Evolutionary conservation across 2,329 filamentous ascomycete genomes (phyloP), one percentile per base, ranked within the genome.

Genomic region (Zasmidium citrigriseum): DNA sequence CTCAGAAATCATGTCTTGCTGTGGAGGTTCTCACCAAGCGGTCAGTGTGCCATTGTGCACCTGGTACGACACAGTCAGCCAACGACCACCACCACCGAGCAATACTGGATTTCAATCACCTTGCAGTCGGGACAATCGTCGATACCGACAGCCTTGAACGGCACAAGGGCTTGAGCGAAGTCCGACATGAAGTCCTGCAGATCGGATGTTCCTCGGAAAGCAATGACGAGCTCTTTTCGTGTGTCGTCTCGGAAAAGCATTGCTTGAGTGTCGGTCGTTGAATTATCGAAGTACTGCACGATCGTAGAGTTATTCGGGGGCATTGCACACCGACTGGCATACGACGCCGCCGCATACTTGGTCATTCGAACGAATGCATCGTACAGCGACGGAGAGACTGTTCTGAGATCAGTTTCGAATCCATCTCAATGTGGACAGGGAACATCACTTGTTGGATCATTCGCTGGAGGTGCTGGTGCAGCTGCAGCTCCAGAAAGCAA

Each of bases 251-350:
- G 58, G 49, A 60, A 60, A 23, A 60, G 49, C 2, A 49, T 60
- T 22, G 55, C 55, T 51, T 60, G 48, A 0, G 58, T 60, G 1
- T 51, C 51, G 18, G 54, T 55, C 38, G 52, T 38, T 4, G 49
- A 21, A n/a, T 60, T 57, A 29, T 46, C 22, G 54, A 60, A 60
- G 24, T 55, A 55, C 49, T 57, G 58, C 18, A 60, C 54, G n/a
- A 54, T 49, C 7, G 45, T 38, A 2, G 58, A 49, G 38, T 46
- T 50, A 12, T 57, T 41, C 2, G 58, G 58, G 18, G 58, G 58
- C 11, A 34, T 46, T 46, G 46, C 45, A 24, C 58, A 60, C 27
- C 22, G 41, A 21, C 48, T 49, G 45, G 47, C 47, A n/a, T 55
- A 48, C 49, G 55, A 57, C 0, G 54, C 55, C 29, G 58, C 46